Base-by-base conservation (phyloP, 257 asterid genomes). In the Nicotiana noctiflora region DNA sequence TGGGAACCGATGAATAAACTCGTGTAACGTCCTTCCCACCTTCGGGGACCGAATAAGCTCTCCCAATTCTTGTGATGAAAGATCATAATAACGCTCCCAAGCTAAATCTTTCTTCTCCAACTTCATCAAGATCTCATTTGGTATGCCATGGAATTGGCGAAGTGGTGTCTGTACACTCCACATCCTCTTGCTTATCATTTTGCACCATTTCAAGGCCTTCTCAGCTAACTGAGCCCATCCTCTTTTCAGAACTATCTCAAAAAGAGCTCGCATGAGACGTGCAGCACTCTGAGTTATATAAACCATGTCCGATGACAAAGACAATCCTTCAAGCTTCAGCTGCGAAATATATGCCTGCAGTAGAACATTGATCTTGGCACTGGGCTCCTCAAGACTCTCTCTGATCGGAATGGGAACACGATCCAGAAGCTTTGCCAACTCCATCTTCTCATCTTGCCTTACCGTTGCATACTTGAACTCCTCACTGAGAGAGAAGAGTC, bases 131-230 rank as follows among this genome's bases (percentile, higher is more conserved):
- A 87, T 81, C 51, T 87, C 85, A 83, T 82, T 87, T 49, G 85
- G 88, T 55, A 87, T 83, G 62, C 87, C 90, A 75, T 84, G 86
- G 79, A 87, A 87, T 59, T 84, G 90, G 40, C 86, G 86, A 21
- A 84, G 88, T 46, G 90, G 88, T 23, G 90, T 87, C 82, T 87
- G 90, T 59, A 87, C 90, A 83, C 88, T 80, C 90, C 90, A 87
- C 86, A 84, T 87, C 80, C 86, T 82, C 79, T 82, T 87, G 82
- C 77, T 83, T 62, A 85, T 87, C 88, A 87, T 87, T 56, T 87
- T 87, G 86, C 88, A 87, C 90, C 90, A 87, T 67, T 87, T 87
- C 82, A 87, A 75, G 74, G 90, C 88, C 85, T 87, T 84, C 80
- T 84, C 88, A 63, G 90, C 81, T 82, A 84, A 44, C 76, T 82